Percentiles rank a stretch among this genome's conserved stretches.
phyloP scores from a whole-genome alignment of 169 alveolate species.

The Cryptosporidium parvum region DNA sequence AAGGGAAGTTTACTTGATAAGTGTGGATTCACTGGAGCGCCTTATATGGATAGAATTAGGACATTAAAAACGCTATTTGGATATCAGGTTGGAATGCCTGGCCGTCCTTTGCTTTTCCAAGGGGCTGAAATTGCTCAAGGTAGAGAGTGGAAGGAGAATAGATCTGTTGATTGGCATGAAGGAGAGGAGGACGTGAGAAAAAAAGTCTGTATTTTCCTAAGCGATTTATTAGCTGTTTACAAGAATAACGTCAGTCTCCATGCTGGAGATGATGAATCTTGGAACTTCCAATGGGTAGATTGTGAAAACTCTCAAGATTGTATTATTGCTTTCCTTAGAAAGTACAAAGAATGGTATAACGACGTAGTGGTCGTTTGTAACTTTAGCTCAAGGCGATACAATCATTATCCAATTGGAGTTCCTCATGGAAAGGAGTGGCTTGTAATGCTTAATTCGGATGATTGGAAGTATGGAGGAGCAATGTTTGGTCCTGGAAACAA shows the following conservation, averaged over 20 bases:
- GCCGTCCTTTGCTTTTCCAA: slow-evolving; percentile 82
- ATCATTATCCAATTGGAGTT: slow-evolving; percentile 82
- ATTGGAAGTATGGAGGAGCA: slow-evolving; percentile 82
- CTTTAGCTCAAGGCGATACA: slow-evolving; percentile 78
- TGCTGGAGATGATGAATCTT: slow-evolving; percentile 83
- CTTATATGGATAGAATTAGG: slow-evolving; percentile 81
- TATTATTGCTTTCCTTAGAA: slow-evolving; percentile 80
- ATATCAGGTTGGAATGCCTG: slow-evolving; percentile 82
- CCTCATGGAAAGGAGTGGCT: slow-evolving; percentile 83
- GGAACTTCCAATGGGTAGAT: slow-evolving; percentile 83
- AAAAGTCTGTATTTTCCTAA: slow-evolving; percentile 78
- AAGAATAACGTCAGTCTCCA: slow-evolving; percentile 78
- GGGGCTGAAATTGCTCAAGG: slow-evolving; percentile 84
- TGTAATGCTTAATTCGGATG: slow-evolving; percentile 81
- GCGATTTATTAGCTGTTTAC: slow-evolving; percentile 80
- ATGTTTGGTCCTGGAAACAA: slow-evolving; percentile 81
- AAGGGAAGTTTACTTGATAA: slow-evolving; percentile 82
- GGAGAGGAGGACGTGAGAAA: slow-evolving; percentile 81
- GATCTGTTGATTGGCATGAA: slow-evolving; percentile 85
- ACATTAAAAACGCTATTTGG: slow-evolving; percentile 81
- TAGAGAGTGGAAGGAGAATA: slow-evolving; percentile 82
- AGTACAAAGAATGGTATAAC: slow-evolving; percentile 79
- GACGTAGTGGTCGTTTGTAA: slow-evolving; percentile 82
- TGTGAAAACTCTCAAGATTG: slow-evolving; percentile 82
- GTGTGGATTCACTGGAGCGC: slow-evolving; percentile 82